Evolutionary conservation across 768 basidiomycete genomes (phyloP).

Genomic region (Tubosaeta sp.): DNA sequence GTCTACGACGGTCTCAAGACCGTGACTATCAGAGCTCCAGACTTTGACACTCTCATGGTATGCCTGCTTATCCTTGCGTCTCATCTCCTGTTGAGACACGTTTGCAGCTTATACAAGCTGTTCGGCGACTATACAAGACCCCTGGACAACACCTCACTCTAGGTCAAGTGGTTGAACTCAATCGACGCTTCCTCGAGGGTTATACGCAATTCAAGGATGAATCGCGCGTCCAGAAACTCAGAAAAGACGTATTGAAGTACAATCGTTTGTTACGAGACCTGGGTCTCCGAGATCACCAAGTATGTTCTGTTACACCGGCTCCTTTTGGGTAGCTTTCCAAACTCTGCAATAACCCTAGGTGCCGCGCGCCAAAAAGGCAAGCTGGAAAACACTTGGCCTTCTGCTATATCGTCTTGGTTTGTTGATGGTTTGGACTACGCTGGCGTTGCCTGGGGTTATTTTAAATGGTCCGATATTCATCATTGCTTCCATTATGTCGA

Average conservation of each 20-base stretch:
- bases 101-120: slow-evolving; percentile 87
- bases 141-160: slow-evolving; percentile 92
- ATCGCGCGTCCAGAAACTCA: slow-evolving; percentile 77
- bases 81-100: slow-evolving; percentile 1
- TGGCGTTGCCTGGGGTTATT: slow-evolving; percentile 88
- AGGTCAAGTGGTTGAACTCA: slow-evolving; percentile 93
- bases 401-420: slow-evolving; percentile 79
- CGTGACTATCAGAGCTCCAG: slow-evolving; percentile 92
- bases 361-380: slow-evolving; percentile 77
- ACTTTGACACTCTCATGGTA: slow-evolving; percentile 98
- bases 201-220: slow-evolving; percentile 92
- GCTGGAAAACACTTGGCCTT: slow-evolving; percentile 83
- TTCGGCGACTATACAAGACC: slow-evolving; percentile 87
- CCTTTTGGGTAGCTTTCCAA: not conserved
- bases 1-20: slow-evolving; percentile 93
- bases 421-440: slow-evolving; percentile 71
- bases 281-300: slow-evolving; percentile 92
- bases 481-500: slow-evolving; percentile 81
- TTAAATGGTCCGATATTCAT: slow-evolving; percentile 93
- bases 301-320: slow-evolving; percentile 25
- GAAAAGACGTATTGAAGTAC: slow-evolving; percentile 80
- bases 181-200: slow-evolving; percentile 87
- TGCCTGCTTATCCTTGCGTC: slow-evolving; percentile 18
- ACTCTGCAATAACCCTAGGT: slow-evolving; percentile 45
- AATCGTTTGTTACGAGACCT: slow-evolving; percentile 85